phyloP scores from a whole-genome alignment of 177 flowering plant species.

The Telopea speciosissima region DNA sequence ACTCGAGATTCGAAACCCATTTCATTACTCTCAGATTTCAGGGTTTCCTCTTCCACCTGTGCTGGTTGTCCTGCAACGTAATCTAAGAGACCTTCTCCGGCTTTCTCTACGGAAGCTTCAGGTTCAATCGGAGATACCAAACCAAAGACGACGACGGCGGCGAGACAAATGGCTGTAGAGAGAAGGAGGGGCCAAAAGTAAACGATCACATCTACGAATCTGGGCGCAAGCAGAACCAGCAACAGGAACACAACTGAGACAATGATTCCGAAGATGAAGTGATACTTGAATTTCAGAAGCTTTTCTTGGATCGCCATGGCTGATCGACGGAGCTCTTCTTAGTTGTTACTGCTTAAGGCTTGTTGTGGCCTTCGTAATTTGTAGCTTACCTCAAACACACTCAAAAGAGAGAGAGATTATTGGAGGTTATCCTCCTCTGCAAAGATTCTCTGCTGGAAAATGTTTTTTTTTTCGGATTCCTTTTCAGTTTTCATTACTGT shows the following conservation, averaged over 20 bases:
- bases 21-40: not conserved
- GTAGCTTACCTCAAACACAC: not conserved
- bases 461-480: constrained; percentile 1
- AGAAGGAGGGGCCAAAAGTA: constrained; percentile 76
- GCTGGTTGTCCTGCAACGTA: constrained; percentile 55
- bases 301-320: constrained; percentile 44
- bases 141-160: constrained; percentile 45
- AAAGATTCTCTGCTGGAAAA: constrained; percentile 26
- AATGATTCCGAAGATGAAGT: constrained; percentile 21
- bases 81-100: constrained; percentile 57
- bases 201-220: constrained; percentile 43
- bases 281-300: constrained; percentile 46
- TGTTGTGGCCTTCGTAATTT: too few relatives aligned
- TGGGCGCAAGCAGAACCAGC: constrained; percentile 44
- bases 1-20: constrained; percentile 8
- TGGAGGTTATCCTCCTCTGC: constrained; percentile 10
- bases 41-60: not conserved
- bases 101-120: constrained; percentile 23
- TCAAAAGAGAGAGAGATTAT: constrained; percentile 3
- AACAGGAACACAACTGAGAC: constrained; percentile 9
- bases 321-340: not conserved
- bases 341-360: not conserved
- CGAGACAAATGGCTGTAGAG: constrained; percentile 66
- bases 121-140: constrained; percentile 27
- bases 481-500: not conserved